Conservation (phyloP, 352 stramenopile genomes). For the Globisporangium barbulae region DNA sequence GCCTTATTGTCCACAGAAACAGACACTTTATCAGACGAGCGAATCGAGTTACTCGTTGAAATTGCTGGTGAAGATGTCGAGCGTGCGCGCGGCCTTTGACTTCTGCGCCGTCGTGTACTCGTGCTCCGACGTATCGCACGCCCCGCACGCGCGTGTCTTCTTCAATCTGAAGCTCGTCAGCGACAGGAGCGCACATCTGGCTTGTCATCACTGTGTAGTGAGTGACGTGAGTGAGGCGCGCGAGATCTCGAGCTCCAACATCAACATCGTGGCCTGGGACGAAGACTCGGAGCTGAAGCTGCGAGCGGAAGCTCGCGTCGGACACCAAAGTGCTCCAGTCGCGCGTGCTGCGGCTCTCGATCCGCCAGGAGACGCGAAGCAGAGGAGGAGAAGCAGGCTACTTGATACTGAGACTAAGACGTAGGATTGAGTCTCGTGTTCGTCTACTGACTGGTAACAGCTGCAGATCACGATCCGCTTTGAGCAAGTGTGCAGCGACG, state of each 20-base stretch:
- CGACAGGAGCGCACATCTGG: too few relatives aligned
- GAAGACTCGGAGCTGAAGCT: conserved; percentile 16
- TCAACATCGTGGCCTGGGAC: conserved; percentile 28
- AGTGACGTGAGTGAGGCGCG: conserved; percentile 15
- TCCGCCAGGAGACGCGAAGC: conserved; percentile 23
- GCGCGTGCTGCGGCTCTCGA: conserved; percentile 25
- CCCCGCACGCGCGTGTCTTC: conserved; percentile 26
- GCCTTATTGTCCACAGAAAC: too few relatives aligned
- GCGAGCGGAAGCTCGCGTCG: conserved; percentile 22
- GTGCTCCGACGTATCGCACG: conserved; percentile 34
- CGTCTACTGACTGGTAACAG: not conserved
- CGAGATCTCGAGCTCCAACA: conserved; percentile 24
- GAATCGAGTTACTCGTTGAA: too few relatives aligned
- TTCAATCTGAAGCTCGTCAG: conserved; percentile 33
- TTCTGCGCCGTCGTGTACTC: conserved; percentile 27
- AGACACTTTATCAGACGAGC: too few relatives aligned
- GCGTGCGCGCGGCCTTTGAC: conserved; percentile 23
- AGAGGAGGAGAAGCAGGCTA: conserved; percentile 5
- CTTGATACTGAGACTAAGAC: conserved; percentile 19
- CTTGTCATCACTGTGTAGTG: not conserved
- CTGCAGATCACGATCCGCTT: conserved; percentile 26
- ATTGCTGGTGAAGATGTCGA: not conserved
- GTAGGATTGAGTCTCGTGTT: not conserved
- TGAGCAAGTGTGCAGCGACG: conserved; percentile 30
- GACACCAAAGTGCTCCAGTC: conserved; percentile 26